Conservation (phyloP, 1,284 basidiomycete species). For the Heterobasidion irregulare region DNA sequence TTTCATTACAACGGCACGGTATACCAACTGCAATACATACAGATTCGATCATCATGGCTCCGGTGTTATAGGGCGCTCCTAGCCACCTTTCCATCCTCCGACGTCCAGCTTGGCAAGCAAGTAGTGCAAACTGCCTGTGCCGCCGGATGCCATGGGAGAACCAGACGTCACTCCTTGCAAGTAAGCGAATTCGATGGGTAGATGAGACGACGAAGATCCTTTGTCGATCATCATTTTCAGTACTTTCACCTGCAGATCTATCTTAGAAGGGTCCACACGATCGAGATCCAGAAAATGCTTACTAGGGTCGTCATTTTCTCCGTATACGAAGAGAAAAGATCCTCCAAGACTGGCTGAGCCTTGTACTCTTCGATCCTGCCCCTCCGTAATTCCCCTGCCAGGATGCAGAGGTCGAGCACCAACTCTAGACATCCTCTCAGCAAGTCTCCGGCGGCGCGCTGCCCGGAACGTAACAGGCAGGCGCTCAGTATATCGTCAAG, state of each 20-base stretch:
- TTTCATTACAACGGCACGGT: neutral
- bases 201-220: slow-evolving; percentile 17
- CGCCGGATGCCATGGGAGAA: slow-evolving; percentile 16
- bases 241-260: slow-evolving; percentile 19
- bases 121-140: slow-evolving; percentile 19
- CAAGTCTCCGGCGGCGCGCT: slow-evolving; percentile 59
- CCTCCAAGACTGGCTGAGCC: slow-evolving; percentile 45
- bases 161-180: slow-evolving; percentile 14
- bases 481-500: slow-evolving; percentile 73
- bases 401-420: slow-evolving; percentile 62
- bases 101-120: slow-evolving; percentile 14
- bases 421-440: slow-evolving; percentile 59
- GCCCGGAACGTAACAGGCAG: slow-evolving; percentile 68
- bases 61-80: no score
- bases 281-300: slow-evolving; percentile 18
- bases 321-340: slow-evolving; percentile 46
- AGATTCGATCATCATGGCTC: no score
- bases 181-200: slow-evolving; percentile 19
- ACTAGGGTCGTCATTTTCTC: slow-evolving; percentile 46
- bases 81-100: neutral
- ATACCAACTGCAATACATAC: neutral
- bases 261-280: neutral
- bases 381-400: slow-evolving; percentile 54
- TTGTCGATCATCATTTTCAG: slow-evolving; percentile 23
- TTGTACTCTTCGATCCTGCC: slow-evolving; percentile 50